Evolutionary conservation across 768 basidiomycete species (phyloP).

Genomic region (Asterophora parasitica): DNA sequence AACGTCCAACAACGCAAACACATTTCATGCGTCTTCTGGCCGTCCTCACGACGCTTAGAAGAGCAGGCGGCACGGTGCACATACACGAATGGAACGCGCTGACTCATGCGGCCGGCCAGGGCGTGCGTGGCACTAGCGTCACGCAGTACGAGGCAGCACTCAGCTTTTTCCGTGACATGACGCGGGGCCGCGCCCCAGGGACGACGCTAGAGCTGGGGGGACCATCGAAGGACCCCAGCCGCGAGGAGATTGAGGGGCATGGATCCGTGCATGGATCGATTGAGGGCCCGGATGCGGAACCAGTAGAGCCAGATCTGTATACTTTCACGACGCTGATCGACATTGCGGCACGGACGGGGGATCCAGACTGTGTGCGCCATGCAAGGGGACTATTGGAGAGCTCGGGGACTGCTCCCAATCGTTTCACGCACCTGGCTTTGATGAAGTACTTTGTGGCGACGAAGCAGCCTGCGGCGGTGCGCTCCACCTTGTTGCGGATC

Average conservation of each 20-base stretch:
- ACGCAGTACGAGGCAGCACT: conserved; percentile 60
- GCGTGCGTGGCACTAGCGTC: conserved; percentile 52
- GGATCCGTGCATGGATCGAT: no score
- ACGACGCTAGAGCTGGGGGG: conserved; percentile 19
- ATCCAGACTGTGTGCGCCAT: conserved; percentile 39
- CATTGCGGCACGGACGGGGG: conserved; percentile 52
- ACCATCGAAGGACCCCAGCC: conserved; percentile 5
- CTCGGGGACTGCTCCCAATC: conserved; percentile 53
- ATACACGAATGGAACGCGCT: conserved; percentile 77
- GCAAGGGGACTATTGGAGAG: conserved; percentile 48
- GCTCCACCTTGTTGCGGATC: conserved; percentile 51
- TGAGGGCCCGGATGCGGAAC: conserved; percentile 8
- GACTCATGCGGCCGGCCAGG: conserved; percentile 61
- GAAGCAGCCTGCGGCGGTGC: conserved; percentile 47
- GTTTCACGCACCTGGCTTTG: conserved; percentile 57
- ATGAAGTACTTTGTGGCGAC: conserved; percentile 50
- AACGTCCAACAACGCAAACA: conserved; percentile 51
- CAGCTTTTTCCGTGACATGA: conserved; percentile 58
- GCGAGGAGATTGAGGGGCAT: conserved; percentile 9
- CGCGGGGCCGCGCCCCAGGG: conserved; percentile 40
- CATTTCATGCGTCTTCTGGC: conserved; percentile 64
- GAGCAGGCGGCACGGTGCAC: conserved; percentile 48
- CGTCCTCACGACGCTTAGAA: conserved; percentile 55
- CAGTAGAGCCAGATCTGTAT: conserved; percentile 53
- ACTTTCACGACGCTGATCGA: conserved; percentile 67